These are phyloP conservation scores for Theobroma grandiflorum DNA, from an alignment of 441 rosid genomes.

Conservation along the genomic window DNA sequence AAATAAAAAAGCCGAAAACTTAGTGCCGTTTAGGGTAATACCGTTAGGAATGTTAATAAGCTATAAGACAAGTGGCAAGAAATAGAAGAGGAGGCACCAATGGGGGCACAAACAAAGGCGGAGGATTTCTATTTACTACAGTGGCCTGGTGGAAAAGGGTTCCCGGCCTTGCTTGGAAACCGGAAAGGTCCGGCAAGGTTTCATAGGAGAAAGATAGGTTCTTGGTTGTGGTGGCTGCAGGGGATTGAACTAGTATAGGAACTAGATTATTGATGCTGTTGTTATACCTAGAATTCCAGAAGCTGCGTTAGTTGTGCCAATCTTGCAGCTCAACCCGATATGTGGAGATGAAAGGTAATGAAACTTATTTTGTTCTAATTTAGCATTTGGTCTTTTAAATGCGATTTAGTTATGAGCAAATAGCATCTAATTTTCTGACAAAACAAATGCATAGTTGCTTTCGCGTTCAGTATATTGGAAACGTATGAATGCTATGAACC, in stretches of 20 bases:
- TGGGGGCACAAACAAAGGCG: too few relatives aligned
- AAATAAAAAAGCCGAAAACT: too few relatives aligned
- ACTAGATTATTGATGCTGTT: constrained; percentile 82
- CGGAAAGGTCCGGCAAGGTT: constrained; percentile 52
- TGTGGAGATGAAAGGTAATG: constrained; percentile 85
- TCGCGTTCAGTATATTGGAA: too few relatives aligned
- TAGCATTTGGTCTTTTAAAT: too few relatives aligned
- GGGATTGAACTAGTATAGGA: constrained; percentile 82
- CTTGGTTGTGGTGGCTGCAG: constrained; percentile 74
- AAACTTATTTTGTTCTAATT: not conserved
- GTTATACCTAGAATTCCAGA: constrained; percentile 81
- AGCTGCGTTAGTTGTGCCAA: constrained; percentile 79
- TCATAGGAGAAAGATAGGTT: constrained; percentile 70
- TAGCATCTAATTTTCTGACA: not conserved
- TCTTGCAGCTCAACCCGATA: constrained; percentile 72
- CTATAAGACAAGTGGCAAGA: too few relatives aligned
- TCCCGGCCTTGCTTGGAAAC: constrained; percentile 76
- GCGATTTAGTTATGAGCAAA: too few relatives aligned
- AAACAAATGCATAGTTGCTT: too few relatives aligned
- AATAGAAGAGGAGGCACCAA: too few relatives aligned
- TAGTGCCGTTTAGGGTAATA: too few relatives aligned
- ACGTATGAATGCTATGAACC: too few relatives aligned
- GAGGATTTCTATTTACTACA: not conserved
- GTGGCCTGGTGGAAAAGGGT: constrained; percentile 73
- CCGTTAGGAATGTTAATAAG: too few relatives aligned